Conservation (phyloP, 2,329 filamentous ascomycete species). For the Xylariaceae sp. region DNA sequence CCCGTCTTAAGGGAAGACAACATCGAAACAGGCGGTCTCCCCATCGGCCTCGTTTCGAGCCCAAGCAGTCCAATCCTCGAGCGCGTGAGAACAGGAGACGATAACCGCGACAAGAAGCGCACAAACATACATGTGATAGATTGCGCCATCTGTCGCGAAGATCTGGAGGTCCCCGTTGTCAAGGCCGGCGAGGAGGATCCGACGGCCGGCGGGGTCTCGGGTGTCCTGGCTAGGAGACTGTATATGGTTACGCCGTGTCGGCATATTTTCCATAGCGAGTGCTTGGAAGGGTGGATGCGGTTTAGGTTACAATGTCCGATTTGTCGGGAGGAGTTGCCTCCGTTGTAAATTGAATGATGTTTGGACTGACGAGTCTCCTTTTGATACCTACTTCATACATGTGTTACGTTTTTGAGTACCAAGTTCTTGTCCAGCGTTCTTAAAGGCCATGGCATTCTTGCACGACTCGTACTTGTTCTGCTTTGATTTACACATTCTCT, state of each 20-base stretch:
- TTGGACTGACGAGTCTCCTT: background rate
- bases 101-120: slow-evolving; percentile 25
- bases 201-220: slow-evolving; percentile 49
- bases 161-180: slow-evolving; percentile 82
- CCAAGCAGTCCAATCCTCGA: slow-evolving; percentile 32
- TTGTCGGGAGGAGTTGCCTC: slow-evolving; percentile 82
- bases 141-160: slow-evolving; percentile 91
- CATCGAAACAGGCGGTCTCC: slow-evolving; percentile 71
- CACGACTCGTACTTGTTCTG: background rate
- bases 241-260: slow-evolving; percentile 98
- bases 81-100: slow-evolving; percentile 29
- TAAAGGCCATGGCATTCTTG: no score
- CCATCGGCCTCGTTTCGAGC: slow-evolving; percentile 61
- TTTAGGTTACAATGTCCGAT: slow-evolving; percentile 92
- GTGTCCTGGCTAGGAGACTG: slow-evolving; percentile 69
- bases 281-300: slow-evolving; percentile 94
- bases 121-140: slow-evolving; percentile 59
- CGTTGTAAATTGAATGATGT: slow-evolving; percentile 51
- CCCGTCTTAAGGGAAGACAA: slow-evolving; percentile 79
- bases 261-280: slow-evolving; percentile 90
- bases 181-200: slow-evolving; percentile 50
- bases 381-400: background rate
- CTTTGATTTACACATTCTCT: background rate
- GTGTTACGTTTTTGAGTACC: background rate
- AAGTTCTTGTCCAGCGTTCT: background rate